phyloP scores from a whole-genome alignment of 2,329 filamentous ascomycete species.

The Chaetomium sp. region DNA sequence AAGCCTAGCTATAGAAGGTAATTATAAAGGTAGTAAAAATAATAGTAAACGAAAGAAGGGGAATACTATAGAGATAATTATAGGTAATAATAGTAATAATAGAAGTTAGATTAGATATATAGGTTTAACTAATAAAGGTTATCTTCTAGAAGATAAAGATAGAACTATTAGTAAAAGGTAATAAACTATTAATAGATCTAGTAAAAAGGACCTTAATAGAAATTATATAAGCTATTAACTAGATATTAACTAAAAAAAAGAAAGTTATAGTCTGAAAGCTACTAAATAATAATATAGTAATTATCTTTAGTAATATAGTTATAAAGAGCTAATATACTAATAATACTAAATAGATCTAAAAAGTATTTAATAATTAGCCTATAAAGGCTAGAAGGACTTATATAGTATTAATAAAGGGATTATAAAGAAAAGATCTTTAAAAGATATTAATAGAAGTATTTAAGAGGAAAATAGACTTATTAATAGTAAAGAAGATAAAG shows the following conservation, averaged over 20 bases:
- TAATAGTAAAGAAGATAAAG: too few relatives aligned
- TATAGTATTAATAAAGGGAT: background rate
- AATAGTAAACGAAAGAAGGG: background rate
- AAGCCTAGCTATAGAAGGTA: too few relatives aligned
- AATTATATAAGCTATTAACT: background rate
- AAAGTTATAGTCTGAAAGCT: background rate
- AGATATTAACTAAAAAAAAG: background rate
- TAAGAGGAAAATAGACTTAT: too few relatives aligned
- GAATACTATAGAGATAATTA: background rate
- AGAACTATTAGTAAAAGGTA: background rate
- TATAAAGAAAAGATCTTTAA: background rate
- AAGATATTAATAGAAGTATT: too few relatives aligned
- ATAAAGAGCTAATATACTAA: background rate
- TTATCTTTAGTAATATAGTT: background rate
- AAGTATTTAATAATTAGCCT: background rate
- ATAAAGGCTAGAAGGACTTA: background rate
- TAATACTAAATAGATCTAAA: background rate
- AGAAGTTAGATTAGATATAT: background rate
- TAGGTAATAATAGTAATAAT: background rate
- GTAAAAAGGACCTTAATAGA: background rate
- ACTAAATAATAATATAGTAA: background rate
- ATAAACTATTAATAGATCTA: background rate
- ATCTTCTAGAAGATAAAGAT: background rate
- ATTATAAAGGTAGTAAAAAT: background rate
- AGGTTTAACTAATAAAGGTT: background rate